Evolutionary conservation across 2,329 filamentous ascomycete genomes (phyloP), one percentile per base, ranked within the genome.

Genomic region (Berkeleyomyces rouxiae): DNA sequence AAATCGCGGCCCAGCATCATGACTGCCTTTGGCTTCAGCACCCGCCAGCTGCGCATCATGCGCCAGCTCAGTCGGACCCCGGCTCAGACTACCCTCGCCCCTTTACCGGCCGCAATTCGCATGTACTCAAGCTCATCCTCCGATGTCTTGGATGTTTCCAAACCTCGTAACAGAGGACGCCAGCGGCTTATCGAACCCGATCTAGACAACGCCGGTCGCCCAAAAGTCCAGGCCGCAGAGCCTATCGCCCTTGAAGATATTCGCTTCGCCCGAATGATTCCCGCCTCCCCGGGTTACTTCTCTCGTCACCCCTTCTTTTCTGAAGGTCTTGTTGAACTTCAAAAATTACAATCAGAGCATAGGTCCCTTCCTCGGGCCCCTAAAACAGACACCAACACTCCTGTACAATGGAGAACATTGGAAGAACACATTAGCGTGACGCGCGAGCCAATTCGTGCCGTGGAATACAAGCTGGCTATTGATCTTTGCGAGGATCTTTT

Each of bases 211-310:
- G 63, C 55, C 11, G 61, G 61, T 40, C 58, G 58, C 11, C 61
- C 61, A 37, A 65, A 63, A 46, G 66, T 67, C 46, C 57, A 63
- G 57, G 65, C 66, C n/a, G 66, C 66, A 10, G 57, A 58, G 4
- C 63, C 64, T 42, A 51, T 66, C 23, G 58, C 58, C 31, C 62
- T 65, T n/a, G 60, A 63, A 42, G 13, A 65, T n/a, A 64, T 67
- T 37, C 67, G 69, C 36, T 79, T 82, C 67, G 84, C 88, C 61
- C 88, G 93, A 67, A 78, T 95, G 31, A 77, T 96, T 43, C 93
- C 93, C 23, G 80, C 81, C 36, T 96, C 91, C 43, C 85, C 89
- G 2, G 93, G 92, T n/a, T 99, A 99, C 76, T 99, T 97, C 77
- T 91, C 90, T 61, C 86, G 86, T 61, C 86, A 86, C 65, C 87